Evolutionary conservation across 2,329 filamentous ascomycete genomes (phyloP).

Genomic region (Chrysosphaeria jannelii): DNA sequence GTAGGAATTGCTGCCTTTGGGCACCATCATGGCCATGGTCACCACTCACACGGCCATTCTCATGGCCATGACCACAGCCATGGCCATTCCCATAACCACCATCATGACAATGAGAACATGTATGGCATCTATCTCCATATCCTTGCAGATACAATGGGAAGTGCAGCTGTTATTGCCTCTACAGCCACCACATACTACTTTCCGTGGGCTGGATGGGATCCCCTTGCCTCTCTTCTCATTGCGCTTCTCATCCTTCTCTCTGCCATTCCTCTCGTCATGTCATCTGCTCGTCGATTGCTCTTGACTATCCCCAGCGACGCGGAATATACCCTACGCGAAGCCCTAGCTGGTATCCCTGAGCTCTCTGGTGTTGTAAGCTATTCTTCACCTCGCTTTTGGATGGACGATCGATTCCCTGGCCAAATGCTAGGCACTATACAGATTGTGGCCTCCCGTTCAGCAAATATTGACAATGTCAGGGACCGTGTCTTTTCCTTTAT

Average conservation of each 20-base stretch:
- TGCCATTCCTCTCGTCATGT: slow-evolving; percentile 61
- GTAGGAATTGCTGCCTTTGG: slow-evolving; percentile 73
- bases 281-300: slow-evolving; percentile 54
- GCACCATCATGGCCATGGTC: slow-evolving; percentile 20
- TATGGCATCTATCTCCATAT: slow-evolving; percentile 89
- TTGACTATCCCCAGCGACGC: slow-evolving; percentile 59
- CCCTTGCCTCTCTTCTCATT: slow-evolving; percentile 76
- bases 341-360: slow-evolving; percentile 52
- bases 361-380: slow-evolving; percentile 68
- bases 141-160: slow-evolving; percentile 78
- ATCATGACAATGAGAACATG: slow-evolving; percentile 92
- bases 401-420: slow-evolving; percentile 37
- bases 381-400: slow-evolving; percentile 71
- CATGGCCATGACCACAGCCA: slow-evolving; percentile 9
- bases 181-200: slow-evolving; percentile 66
- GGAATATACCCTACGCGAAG: slow-evolving; percentile 70
- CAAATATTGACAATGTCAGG: slow-evolving; percentile 57
- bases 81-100: slow-evolving; percentile 12
- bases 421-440: slow-evolving; percentile 58
- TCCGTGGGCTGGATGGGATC: slow-evolving; percentile 85
- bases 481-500: slow-evolving; percentile 48
- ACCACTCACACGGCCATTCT: slow-evolving; percentile 8
- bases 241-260: slow-evolving; percentile 82
- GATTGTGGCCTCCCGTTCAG: slow-evolving; percentile 40
- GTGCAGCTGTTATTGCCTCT: slow-evolving; percentile 76